A percentile compares a stretch with the other conserved stretches of the same genome.
Evolutionary conservation across 2,329 filamentous ascomycete genomes (phyloP).

Genomic region (Nemania sp.): DNA sequence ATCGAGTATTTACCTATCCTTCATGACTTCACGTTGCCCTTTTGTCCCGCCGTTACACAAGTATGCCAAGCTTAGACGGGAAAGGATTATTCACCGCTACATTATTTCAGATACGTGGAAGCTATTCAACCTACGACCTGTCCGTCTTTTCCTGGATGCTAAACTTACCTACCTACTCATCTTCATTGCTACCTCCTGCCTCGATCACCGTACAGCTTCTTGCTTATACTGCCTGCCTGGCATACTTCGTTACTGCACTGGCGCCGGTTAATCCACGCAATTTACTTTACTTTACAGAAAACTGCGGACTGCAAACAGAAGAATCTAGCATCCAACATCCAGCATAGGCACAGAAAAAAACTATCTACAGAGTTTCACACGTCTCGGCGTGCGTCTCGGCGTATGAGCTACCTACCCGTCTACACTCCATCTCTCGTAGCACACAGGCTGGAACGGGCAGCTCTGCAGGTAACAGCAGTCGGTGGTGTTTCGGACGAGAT

Average conservation of each 20-base stretch:
- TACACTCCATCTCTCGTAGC: constrained; percentile 6
- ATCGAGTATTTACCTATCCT: neutral
- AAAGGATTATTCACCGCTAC: constrained; percentile 19
- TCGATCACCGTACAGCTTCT: neutral
- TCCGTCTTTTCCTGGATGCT: neutral
- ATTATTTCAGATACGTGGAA: neutral
- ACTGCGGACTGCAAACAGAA: neutral
- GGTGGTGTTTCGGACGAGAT: constrained; percentile 33
- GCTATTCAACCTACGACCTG: neutral
- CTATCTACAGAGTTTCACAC: constrained; percentile 12
- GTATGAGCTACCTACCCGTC: constrained; percentile 13
- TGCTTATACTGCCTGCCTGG: neutral
- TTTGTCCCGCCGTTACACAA: constrained; percentile 4
- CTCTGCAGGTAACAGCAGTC: constrained; percentile 31
- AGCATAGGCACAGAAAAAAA: neutral
- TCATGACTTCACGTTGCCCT: neutral
- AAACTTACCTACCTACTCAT: neutral
- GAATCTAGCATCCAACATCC: neutral
- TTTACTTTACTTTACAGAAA: neutral
- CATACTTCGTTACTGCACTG: constrained; percentile 6
- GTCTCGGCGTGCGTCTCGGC: constrained; percentile 34
- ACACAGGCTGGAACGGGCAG: neutral
- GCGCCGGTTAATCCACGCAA: constrained; percentile 1
- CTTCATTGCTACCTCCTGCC: neutral
- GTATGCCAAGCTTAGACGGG: neutral